Base-by-base conservation (phyloP, 331 rosid genomes). In the Erythrophleum ivorense region DNA sequence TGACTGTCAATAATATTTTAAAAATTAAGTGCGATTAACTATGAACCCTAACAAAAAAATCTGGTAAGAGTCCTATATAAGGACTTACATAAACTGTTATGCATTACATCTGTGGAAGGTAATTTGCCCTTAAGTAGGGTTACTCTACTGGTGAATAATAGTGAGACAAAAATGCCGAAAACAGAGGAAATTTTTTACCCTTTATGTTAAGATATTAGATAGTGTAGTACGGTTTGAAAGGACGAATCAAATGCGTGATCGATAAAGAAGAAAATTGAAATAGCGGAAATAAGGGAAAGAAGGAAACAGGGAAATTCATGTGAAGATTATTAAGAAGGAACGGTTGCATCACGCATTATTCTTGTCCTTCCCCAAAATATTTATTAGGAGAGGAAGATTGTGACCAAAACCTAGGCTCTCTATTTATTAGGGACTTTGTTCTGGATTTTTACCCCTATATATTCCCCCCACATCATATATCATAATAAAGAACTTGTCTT, bases 291-390 rank as follows among this genome's bases (percentile, higher is more conserved):
- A 31, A 79, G 38, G 34, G 12, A 36, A 54, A 74, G 45, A 49
- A 62, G 73, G 82, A 80, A 73, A 41, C 38, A 65, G 78, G 82
- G 58, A 84, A 82, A 53, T 74, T 88, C 97, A 87, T 89, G 93
- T 89, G 97, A 92, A 71, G 72, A 34, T 67, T 79, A 83, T 86
- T 85, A 84, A 86, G 81, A 72, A 62, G 62, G 75, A 80, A 86
- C 89, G 84, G 97, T 79, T 80, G 85, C 71, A 85, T 88, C 87
- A 91, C 86, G 84, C 87, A 71, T 73, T 46, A 3, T 71, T 54
- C 75, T 78, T 73, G 80, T 80, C 78, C 79, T 83, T 68, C 5
- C 40, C 55, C 19, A 45, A 36, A 48, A 9, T 59, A 82, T 83
- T 75, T 82, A 90, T 82, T 81, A 76, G 64, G 29, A 40, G 84